A percentile compares a stretch with the other conserved stretches of the same genome.
These are phyloP conservation scores for Pseudogymnoascus sp. DNA, from an alignment of 2,329 filamentous ascomycete species.

Conservation along the genomic window DNA sequence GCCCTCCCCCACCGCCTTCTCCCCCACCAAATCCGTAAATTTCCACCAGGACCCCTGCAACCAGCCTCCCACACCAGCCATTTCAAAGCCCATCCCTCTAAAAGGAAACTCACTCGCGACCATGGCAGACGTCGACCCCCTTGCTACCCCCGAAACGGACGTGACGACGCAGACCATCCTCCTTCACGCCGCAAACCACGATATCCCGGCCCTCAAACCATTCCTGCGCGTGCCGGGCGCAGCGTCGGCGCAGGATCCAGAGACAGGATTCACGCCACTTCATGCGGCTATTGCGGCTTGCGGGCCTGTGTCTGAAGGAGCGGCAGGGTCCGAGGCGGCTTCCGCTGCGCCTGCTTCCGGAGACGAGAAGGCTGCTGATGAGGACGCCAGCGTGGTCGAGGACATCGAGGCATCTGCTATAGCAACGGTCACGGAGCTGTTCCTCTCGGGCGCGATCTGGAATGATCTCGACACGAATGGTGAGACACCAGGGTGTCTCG, in stretches of 20 bases:
- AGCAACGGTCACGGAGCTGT: slow-evolving; percentile 65
- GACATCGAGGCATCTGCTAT: slow-evolving; percentile 50
- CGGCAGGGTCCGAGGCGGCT: slow-evolving; percentile 16
- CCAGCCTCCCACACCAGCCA: not conserved
- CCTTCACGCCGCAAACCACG: slow-evolving; percentile 58
- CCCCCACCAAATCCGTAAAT: slow-evolving; percentile 5
- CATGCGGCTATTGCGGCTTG: slow-evolving; percentile 84
- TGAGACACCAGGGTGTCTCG: slow-evolving; percentile 88
- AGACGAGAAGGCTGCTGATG: slow-evolving; percentile 21
- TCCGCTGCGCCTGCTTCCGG: slow-evolving; percentile 10
- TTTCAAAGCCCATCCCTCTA: not conserved
- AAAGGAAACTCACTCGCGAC: not conserved
- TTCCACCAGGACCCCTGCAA: slow-evolving; percentile 5
- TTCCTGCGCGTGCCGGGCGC: slow-evolving; percentile 34
- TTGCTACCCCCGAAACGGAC: slow-evolving; percentile 18
- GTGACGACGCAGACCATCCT: slow-evolving; percentile 49
- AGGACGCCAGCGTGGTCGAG: slow-evolving; percentile 31
- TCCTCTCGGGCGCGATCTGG: slow-evolving; percentile 91
- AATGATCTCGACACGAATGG: slow-evolving; percentile 82
- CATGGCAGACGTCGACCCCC: slow-evolving; percentile 18
- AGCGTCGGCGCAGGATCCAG: slow-evolving; percentile 73
- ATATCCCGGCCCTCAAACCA: slow-evolving; percentile 26
- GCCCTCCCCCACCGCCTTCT: not conserved
- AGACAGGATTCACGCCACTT: slow-evolving; percentile 78
- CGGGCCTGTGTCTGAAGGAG: slow-evolving; percentile 27